Conservation (phyloP, 768 basidiomycete species). For the Phanerochaete sordida region DNA sequence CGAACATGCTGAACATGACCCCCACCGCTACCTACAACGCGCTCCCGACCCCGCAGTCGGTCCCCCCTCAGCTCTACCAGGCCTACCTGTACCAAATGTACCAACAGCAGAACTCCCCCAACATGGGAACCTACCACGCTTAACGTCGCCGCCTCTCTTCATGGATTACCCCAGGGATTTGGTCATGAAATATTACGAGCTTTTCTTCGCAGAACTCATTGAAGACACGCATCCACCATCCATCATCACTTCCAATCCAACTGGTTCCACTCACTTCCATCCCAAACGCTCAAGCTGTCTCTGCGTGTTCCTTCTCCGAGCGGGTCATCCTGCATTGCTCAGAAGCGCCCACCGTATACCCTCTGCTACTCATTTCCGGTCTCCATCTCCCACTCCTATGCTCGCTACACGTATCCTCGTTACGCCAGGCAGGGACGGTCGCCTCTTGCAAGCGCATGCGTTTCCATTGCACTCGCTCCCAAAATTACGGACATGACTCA, state of each 20-base stretch:
- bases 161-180: neutral
- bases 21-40: constrained; percentile 55
- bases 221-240: constrained; percentile 6
- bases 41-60: constrained; percentile 49
- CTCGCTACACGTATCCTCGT: neutral
- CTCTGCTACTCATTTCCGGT: neutral
- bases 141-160: constrained; percentile 19
- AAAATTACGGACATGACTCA: neutral
- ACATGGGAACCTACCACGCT: constrained; percentile 69
- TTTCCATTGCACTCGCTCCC: neutral
- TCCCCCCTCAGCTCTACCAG: constrained; percentile 70
- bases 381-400: neutral
- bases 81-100: constrained; percentile 85
- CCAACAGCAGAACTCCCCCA: constrained; percentile 67
- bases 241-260: constrained; percentile 2
- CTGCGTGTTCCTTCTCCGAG: neutral
- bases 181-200: constrained; percentile 14
- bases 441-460: neutral
- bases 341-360: neutral
- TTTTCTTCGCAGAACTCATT: constrained; percentile 7
- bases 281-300: neutral
- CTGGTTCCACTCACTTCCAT: constrained; percentile 12
- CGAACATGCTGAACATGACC: constrained; percentile 58
- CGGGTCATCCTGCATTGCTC: constrained; percentile 1
- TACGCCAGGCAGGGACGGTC: neutral